A percentile compares a stretch with the other conserved stretches of the same genome.
Conservation (phyloP, 2,329 filamentous ascomycete genomes). For the Helotiales sp. region DNA sequence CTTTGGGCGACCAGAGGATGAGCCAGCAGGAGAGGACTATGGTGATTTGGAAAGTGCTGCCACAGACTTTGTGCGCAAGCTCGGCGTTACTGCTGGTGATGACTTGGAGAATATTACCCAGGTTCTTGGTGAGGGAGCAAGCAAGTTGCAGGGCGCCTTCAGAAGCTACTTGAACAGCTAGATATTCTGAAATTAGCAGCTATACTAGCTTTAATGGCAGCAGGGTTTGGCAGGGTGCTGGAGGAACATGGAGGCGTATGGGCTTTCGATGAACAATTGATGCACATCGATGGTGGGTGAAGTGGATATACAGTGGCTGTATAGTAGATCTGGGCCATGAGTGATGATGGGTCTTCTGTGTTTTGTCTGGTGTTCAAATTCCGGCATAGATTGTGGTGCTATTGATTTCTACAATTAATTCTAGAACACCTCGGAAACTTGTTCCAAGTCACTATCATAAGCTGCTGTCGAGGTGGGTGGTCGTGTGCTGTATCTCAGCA, state of each 20-base stretch:
- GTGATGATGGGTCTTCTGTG: neutral
- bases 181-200: neutral
- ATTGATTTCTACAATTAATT: slow-evolving; percentile 1
- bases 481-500: too few relatives aligned
- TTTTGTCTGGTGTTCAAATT: slow-evolving; percentile 7
- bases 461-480: too few relatives aligned
- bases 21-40: slow-evolving; percentile 72
- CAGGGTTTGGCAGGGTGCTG: too few relatives aligned
- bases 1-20: slow-evolving; percentile 90
- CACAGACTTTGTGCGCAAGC: slow-evolving; percentile 93
- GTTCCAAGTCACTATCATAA: too few relatives aligned
- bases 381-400: slow-evolving; percentile 26
- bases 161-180: slow-evolving; percentile 63
- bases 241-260: slow-evolving; percentile 1
- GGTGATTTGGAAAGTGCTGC: slow-evolving; percentile 91
- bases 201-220: too few relatives aligned
- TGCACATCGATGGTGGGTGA: neutral
- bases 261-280: slow-evolving; percentile 15
- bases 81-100: slow-evolving; percentile 93
- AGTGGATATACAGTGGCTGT: neutral
- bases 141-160: slow-evolving; percentile 76
- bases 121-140: slow-evolving; percentile 82
- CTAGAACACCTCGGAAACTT: neutral
- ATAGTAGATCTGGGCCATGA: neutral
- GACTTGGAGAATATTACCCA: slow-evolving; percentile 89